Evolutionary conservation across 1,284 basidiomycete species (phyloP).

Genomic region (Puccinia polysora): DNA sequence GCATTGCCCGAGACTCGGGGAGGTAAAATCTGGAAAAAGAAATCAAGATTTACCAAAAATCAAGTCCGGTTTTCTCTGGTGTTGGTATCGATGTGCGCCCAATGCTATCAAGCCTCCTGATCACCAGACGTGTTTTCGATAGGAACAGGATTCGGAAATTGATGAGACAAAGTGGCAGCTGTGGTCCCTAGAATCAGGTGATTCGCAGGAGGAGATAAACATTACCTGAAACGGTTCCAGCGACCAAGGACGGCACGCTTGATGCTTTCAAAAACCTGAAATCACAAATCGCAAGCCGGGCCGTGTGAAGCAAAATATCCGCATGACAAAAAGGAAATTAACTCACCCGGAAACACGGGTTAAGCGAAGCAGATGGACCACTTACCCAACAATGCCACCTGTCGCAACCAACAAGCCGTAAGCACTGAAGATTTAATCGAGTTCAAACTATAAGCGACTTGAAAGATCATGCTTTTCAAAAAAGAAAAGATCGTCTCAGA

Average conservation of each 20-base stretch:
- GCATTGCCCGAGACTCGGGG: background rate
- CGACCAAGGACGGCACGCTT: constrained; percentile 28
- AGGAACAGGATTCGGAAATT: no score
- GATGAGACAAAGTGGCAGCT: background rate
- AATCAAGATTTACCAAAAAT: constrained; percentile 20
- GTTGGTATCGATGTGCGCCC: constrained; percentile 30
- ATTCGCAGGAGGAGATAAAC: background rate
- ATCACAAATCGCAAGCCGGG: no score
- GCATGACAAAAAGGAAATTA: no score
- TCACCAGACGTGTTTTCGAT: background rate
- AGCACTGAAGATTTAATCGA: no score
- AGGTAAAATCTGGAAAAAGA: background rate
- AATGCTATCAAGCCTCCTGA: constrained; percentile 31
- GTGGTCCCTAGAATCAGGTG: background rate
- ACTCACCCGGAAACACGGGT: no score
- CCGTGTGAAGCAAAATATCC: no score
- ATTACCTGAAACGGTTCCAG: constrained; percentile 27
- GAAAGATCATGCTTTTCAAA: no score
- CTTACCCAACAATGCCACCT: constrained; percentile 36
- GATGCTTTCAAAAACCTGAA: constrained; percentile 36
- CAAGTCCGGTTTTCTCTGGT: constrained; percentile 33
- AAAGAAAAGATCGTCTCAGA: no score
- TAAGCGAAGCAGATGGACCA: no score
- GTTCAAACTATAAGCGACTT: no score
- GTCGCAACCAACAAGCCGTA: constrained; percentile 31